Percentiles rank a stretch among this genome's conserved stretches.
Conservation (phyloP, 257 asterid species). For the Verbena officinalis region DNA sequence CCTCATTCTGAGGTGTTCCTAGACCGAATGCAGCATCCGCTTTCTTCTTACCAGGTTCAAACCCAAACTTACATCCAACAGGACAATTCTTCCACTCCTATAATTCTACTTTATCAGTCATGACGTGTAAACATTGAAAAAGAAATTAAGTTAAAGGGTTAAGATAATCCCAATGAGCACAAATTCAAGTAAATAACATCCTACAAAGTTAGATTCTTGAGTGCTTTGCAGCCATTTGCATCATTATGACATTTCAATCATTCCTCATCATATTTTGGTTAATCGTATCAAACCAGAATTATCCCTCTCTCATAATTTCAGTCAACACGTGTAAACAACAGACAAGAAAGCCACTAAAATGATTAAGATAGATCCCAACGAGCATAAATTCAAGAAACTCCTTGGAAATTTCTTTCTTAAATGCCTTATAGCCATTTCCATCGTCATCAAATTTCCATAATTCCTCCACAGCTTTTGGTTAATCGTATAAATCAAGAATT, state of each 20-base stretch:
- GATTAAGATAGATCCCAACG: neutral
- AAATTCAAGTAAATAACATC: neutral
- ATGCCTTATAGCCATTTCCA: neutral
- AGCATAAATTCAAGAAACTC: neutral
- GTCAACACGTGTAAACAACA: too few species aligned
- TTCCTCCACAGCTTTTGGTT: neutral
- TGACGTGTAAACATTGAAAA: neutral
- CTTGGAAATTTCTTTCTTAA: neutral
- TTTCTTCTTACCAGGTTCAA: slow-evolving; percentile 30
- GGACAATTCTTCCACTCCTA: slow-evolving; percentile 58
- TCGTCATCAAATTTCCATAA: neutral
- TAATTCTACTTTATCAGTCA: neutral
- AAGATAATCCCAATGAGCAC: neutral
- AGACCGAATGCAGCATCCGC: slow-evolving; percentile 63
- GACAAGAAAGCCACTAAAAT: neutral
- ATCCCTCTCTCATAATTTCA: slow-evolving; percentile 35
- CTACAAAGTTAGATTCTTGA: neutral
- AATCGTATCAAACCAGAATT: neutral
- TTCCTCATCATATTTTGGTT: neutral
- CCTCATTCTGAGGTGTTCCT: slow-evolving; percentile 38
- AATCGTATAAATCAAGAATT: neutral
- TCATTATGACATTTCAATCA: neutral
- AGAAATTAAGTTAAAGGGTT: neutral
- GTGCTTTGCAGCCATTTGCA: neutral
- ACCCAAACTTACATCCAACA: slow-evolving; percentile 59